Evolutionary conservation across 2,329 filamentous ascomycete species (phyloP).

Genomic region (Cucurbitaria berberidis): DNA sequence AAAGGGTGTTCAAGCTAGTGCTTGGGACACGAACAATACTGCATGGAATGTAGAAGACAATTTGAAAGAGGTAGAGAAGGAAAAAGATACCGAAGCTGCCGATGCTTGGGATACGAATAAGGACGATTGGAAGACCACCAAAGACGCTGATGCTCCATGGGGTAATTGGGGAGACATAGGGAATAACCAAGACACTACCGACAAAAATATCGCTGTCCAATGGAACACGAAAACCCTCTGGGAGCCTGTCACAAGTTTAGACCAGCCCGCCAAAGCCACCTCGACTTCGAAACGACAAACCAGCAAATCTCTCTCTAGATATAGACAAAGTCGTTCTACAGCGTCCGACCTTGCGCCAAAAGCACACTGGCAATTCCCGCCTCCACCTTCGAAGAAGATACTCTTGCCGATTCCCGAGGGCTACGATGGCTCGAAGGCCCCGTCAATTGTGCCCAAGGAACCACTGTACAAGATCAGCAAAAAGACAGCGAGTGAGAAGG

Average conservation of each 20-base stretch:
- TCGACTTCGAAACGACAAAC: constrained; percentile 9
- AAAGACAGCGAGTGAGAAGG: constrained; percentile 14
- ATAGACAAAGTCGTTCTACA: constrained; percentile 10
- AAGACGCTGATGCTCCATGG: neutral
- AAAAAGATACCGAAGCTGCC: neutral
- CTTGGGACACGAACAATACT: neutral
- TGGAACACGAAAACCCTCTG: neutral
- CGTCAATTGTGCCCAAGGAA: constrained; percentile 32
- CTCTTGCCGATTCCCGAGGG: constrained; percentile 22
- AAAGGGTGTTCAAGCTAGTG: neutral
- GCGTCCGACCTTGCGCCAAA: constrained; percentile 17
- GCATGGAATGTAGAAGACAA: neutral
- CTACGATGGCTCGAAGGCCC: constrained; percentile 10
- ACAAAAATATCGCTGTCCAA: neutral
- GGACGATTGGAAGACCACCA: neutral
- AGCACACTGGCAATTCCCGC: constrained; percentile 42
- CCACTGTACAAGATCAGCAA: constrained; percentile 30
- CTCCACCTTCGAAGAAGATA: constrained; percentile 4
- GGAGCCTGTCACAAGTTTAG: neutral
- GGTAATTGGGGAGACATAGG: neutral
- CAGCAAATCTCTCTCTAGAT: constrained; percentile 19
- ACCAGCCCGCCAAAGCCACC: neutral
- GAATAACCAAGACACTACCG: neutral
- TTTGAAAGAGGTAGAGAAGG: neutral
- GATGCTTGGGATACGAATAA: neutral